These are phyloP conservation scores for Psidium friedrichsthalianum DNA, from an alignment of 345 rosid genomes.

Conservation along the genomic window DNA sequence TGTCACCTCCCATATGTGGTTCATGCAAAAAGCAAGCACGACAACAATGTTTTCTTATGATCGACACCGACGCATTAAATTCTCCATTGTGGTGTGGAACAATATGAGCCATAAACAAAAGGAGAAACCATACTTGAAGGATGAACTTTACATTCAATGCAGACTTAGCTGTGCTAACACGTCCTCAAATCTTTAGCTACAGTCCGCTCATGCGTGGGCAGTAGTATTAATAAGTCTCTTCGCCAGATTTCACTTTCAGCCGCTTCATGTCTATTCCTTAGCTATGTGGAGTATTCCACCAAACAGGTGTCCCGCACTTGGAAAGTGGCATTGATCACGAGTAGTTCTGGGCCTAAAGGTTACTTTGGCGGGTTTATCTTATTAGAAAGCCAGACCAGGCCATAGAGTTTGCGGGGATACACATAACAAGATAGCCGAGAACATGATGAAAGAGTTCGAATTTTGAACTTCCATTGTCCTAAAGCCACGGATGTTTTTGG, in stretches of 20 bases:
- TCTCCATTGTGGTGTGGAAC: not conserved
- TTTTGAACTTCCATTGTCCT: not conserved
- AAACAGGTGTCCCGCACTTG: not conserved
- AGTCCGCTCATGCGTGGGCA: not conserved
- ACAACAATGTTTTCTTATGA: not conserved
- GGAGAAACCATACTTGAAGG: not conserved
- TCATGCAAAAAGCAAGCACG: not conserved
- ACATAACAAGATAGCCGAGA: not conserved
- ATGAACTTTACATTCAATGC: not conserved
- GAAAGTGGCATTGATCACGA: not conserved
- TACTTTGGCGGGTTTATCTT: not conserved
- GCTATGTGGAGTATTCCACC: accelerated
- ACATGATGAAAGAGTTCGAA: not conserved
- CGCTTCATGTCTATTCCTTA: not conserved
- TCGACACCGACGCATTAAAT: not conserved
- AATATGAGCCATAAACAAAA: not conserved
- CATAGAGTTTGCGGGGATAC: not conserved
- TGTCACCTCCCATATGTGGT: not conserved
- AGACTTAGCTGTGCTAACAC: not conserved
- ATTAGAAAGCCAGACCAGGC: not conserved
- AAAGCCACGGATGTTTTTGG: not conserved
- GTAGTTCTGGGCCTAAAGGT: not conserved
- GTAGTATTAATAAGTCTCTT: not conserved
- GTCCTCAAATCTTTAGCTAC: not conserved
- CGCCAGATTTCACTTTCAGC: not conserved